These are phyloP conservation scores for Malania oleifera DNA, from an alignment of 164 flowering plant species.

Conservation along the genomic window DNA sequence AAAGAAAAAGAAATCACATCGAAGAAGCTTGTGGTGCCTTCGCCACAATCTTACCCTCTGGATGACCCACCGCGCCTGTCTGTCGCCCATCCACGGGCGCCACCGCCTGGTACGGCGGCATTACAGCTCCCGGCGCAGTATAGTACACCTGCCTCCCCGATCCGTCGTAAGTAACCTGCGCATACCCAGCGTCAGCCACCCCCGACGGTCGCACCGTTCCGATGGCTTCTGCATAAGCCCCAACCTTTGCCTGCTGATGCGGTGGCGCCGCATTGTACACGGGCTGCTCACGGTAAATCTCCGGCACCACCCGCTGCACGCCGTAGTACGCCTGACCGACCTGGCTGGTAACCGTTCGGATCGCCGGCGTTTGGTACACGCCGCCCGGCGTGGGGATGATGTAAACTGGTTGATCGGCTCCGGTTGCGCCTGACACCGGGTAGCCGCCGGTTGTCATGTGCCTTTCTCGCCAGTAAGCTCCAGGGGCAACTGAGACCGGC, in stretches of 20 bases:
- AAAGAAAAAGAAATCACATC: not conserved
- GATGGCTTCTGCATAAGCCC: constrained; percentile 13
- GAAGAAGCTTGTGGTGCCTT: constrained; percentile 14
- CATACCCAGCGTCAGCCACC: constrained; percentile 16
- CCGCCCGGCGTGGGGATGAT: constrained; percentile 34
- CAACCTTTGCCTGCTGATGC: constrained; percentile 15
- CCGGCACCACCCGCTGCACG: constrained; percentile 39
- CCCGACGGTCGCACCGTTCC: constrained; percentile 19
- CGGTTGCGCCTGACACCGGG: constrained; percentile 14
- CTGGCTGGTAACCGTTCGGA: constrained; percentile 35
- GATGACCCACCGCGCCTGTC: constrained; percentile 21
- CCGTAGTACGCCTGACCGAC: constrained; percentile 50
- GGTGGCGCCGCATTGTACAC: constrained; percentile 28
- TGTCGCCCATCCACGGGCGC: constrained; percentile 16
- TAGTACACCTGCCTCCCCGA: constrained; percentile 34
- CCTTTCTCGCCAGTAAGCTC: constrained; percentile 32
- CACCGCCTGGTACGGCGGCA: constrained; percentile 21
- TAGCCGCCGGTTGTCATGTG: constrained; percentile 34
- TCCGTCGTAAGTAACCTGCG: constrained; percentile 28
- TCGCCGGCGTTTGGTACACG: constrained; percentile 28
- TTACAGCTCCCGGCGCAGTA: constrained; percentile 17
- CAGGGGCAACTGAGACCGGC: constrained; percentile 21
- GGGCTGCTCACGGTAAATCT: constrained; percentile 39
- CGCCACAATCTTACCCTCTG: constrained; percentile 25
- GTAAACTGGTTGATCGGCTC: constrained; percentile 39